Evolutionary conservation across 257 asterid genomes (phyloP), one percentile per base, ranked within the genome.

Genomic region (Nemophila menziesii): DNA sequence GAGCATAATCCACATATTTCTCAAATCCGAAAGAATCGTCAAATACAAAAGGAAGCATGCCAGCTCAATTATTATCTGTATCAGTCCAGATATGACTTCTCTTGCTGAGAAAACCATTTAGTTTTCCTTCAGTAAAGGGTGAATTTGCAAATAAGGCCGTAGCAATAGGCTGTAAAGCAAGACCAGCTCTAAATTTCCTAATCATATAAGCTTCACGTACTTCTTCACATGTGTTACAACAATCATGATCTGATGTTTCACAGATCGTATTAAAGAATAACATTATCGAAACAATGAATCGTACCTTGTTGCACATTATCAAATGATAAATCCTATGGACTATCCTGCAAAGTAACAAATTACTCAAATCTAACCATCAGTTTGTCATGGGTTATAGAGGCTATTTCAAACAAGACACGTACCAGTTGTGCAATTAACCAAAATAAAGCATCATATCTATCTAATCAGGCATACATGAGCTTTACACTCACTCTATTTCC

Each of bases 21-120:
- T 90, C 96, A 67, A 90, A 90, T 77, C 99, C 94, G 62, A 90
- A 90, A 16, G 99, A 72, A 59, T 85, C 94, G 64, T 85, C 82
- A 69, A 90, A 90, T 51, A 90, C 99, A 48, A 90, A 85, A n/a
- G 99, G 99, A 61, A 90, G 94, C 96, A 90, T 85, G 70, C 99
- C 99, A 44, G 96, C 46, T 6, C 96, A 96, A 56, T 78, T 50
- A 36, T 71, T 79, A 66, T 90, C 98, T 29, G 98, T 90, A 68
- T 90, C 99, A 1, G 96, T 81, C 99, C 99, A 90, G 52, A 81
- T 85, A 54, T 85, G 99, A 70, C 99, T 89, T 89, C 96, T 70
- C 94, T 76, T 89, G 82, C 98, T 85, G 56, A 89, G 92, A 66
- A 61, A 78, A 59, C 94, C 96, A 47, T 81, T 89, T 48, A 93